Evolutionary conservation across 1,284 basidiomycete genomes (phyloP), one percentile per base, ranked within the genome.

Genomic region (Coriolopsis trogii): DNA sequence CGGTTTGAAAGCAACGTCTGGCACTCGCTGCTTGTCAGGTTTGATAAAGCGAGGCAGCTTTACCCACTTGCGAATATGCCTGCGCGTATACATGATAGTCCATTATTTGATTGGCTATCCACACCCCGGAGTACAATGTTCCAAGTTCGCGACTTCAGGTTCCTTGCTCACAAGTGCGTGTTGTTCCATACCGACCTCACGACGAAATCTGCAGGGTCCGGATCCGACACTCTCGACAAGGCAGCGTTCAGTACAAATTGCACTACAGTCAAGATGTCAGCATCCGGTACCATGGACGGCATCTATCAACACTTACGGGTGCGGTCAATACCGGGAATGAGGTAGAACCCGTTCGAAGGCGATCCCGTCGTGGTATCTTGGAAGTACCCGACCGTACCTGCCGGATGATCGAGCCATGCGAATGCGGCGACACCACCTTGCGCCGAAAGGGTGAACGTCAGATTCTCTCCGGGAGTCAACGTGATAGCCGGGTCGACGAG

Each of bases 341-440:
- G 73, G 59, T 77, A 81, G 61, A 81, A 82, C 4, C 78, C 81
- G 55, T 83, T 82, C 8, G 69, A 67, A 0, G 77, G 76, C 12
- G 67, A 30, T 0, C 70, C 70, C 0, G 75, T 79, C 9, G 51
- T 51, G 24, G 55, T 61, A 50, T 82, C 80, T 26, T 77, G 67
- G 61, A 84, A 85, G 42, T 76, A 71, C 1, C 82, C 83, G 3
- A 83, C 66, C 0, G 78, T 81, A 13, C 77, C 77, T 0, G 70
- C 66, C 0, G 80, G 80, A 63, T 84, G 81, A 49, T 84, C 80
- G 4, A 85, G 63, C 79, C 79, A 85, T 3, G 82, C 76, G 76
- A 78, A 84, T 4, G 75, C 71, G 1, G 78, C 80, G 4, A 84
- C 81, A 2, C 79, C 81, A 6, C 78, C 76, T 43, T 68, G 66